Evolutionary conservation across 495 filamentous ascomycete species (phyloP).

Genomic region (Neurospora discreta): DNA sequence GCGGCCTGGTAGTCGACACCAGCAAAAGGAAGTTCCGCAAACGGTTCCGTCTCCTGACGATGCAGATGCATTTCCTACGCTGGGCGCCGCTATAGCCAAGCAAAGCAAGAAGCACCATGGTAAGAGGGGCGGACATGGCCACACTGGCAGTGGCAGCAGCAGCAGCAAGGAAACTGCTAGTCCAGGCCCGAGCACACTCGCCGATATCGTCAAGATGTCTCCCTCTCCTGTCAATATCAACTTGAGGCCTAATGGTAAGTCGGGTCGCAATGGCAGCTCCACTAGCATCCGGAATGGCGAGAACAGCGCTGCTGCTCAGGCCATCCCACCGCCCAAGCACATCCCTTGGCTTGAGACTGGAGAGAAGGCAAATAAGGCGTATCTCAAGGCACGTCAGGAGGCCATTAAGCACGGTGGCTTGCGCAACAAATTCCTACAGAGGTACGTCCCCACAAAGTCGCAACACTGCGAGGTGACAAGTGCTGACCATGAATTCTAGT

Average conservation of each 20-base stretch:
- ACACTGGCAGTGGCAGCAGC: constrained; percentile 23
- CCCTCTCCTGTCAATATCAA: constrained; percentile 54
- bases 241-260: constrained; percentile 38
- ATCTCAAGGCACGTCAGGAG: constrained; percentile 85
- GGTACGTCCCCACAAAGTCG: constrained; percentile 36
- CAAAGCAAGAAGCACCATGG: constrained; percentile 81
- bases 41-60: constrained; percentile 78
- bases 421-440: constrained; percentile 94
- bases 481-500: constrained; percentile 34
- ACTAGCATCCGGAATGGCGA: constrained; percentile 52
- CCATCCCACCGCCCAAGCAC: constrained; percentile 79
- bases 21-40: constrained; percentile 55
- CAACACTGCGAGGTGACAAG: background rate
- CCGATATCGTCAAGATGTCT: constrained; percentile 89
- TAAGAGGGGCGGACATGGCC: constrained; percentile 67
- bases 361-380: constrained; percentile 78
- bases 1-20: constrained; percentile 76
- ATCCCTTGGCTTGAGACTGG: constrained; percentile 97
- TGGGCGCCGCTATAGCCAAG: constrained; percentile 71
- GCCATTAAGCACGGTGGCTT: constrained; percentile 93
- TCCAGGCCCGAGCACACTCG: constrained; percentile 75
- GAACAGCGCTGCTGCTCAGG: constrained; percentile 66
- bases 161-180: constrained; percentile 48
- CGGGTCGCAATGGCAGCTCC: constrained; percentile 41
- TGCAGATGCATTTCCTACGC: constrained; percentile 87